Evolutionary conservation across 305 asterid species (phyloP).

Genomic region (Plantago lanceolata): DNA sequence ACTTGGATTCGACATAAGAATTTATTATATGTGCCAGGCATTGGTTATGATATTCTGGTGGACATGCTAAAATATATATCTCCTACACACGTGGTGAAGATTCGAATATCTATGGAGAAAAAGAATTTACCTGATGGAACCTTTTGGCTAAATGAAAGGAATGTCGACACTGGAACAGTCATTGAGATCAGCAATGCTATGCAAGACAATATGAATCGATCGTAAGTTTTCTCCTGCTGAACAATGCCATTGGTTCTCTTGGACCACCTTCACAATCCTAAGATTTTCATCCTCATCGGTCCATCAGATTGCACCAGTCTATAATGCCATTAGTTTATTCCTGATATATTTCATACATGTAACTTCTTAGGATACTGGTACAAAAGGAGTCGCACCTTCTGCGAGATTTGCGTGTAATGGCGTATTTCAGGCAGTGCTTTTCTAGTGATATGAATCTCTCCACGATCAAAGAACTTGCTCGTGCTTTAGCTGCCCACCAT

Average conservation of each 20-base stretch:
- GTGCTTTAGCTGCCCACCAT: conserved; percentile 70
- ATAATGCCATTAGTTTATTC: too few species aligned
- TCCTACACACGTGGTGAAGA: conserved; percentile 81
- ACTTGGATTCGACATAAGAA: conserved; percentile 14
- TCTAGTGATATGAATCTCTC: conserved; percentile 51
- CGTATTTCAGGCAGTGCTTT: conserved; percentile 89
- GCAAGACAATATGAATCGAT: conserved; percentile 61
- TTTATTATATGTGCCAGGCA: conserved; percentile 47
- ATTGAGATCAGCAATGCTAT: conserved; percentile 72
- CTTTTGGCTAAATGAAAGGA: conserved; percentile 67
- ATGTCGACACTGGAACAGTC: conserved; percentile 33
- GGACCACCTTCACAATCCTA: not conserved
- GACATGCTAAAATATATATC: conserved; percentile 63
- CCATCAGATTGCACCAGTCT: too few species aligned
- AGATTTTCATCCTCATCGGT: not conserved
- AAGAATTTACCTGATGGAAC: conserved; percentile 86
- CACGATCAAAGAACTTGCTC: conserved; percentile 77
- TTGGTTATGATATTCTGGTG: conserved; percentile 81
- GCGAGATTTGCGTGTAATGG: conserved; percentile 69
- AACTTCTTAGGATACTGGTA: conserved; percentile 47
- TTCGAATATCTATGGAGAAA: conserved; percentile 45
- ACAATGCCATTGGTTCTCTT: too few species aligned
- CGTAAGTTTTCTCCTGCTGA: conserved; percentile 43
- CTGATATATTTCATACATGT: conserved; percentile 1
- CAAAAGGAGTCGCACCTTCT: conserved; percentile 59